Base-by-base conservation (phyloP, 768 basidiomycete genomes). In the Podaxis sp. region DNA sequence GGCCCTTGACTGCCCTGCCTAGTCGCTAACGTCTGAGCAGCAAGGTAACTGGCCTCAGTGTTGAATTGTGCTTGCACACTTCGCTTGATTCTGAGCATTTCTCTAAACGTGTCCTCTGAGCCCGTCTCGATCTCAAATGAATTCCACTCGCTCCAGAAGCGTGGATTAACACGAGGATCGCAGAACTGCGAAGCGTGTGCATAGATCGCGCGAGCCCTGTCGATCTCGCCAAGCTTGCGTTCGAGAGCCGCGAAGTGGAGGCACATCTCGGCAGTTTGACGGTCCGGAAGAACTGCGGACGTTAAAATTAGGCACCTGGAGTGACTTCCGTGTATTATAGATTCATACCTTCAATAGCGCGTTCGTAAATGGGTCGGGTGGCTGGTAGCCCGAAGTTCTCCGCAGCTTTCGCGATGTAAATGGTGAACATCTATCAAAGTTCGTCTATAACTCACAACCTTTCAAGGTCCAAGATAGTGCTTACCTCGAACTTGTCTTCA, bases 11-110 rank as follows among this genome's bases (percentile, higher is more conserved):
- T 79, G 15, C 86, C 88, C 65, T 87, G 82, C 62, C 83, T 80
- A 24, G 89, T 86, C 2, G 88, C 88, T 59, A 90, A 79, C 9
- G 95, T 90, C 76, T 97, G 94, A 11, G 96, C 96, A 7, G 93
- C 93, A 60, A 97, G 80, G 74, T 95, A 96, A 49, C 90, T 91
- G 52, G 90, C 92, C 75, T 98, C 96, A 2, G 97, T 99, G 74
- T 99, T 99, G 82, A 97, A 99, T 71, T 95, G 93, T 28, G 96
- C 95, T 76, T 99, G 97, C 15, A 99, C 97, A 68, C 96, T 95
- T 62, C 97, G 88, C 77, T 96, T 97, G 80, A 99, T 97, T 40
- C 96, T 88, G 63, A 95, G 73, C 92, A 93, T 94, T 77, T 93
- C 92, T 66, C 89, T 82, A 88, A 99, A 99, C 0, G 97, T 99